phyloP scores from a whole-genome alignment of 2,329 filamentous ascomycete genomes.

The Phaeophleospora eucalypticola region DNA sequence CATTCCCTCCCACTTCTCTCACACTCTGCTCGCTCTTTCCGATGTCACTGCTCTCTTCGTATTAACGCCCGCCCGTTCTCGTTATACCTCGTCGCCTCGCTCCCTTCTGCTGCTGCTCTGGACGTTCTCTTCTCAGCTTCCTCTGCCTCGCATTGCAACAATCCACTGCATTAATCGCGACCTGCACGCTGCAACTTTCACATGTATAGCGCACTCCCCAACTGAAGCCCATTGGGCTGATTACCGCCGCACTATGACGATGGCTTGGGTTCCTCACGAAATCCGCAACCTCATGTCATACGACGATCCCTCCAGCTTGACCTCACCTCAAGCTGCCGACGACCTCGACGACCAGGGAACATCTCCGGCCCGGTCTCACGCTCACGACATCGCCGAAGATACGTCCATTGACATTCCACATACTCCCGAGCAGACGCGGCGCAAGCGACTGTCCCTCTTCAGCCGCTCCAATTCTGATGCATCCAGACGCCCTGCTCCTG shows the following conservation, averaged over 20 bases:
- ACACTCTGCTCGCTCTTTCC: neutral
- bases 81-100: neutral
- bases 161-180: neutral
- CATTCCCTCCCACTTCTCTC: slow-evolving; percentile 2
- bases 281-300: neutral
- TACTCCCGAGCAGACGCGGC: slow-evolving; percentile 18
- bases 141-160: neutral
- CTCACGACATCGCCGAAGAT: slow-evolving; percentile 8
- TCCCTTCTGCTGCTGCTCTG: neutral
- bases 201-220: neutral
- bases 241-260: slow-evolving; percentile 1
- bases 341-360: slow-evolving; percentile 1
- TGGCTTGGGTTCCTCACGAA: slow-evolving; percentile 1
- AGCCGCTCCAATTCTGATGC: slow-evolving; percentile 22
- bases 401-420: slow-evolving; percentile 9
- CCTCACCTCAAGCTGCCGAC: neutral
- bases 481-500: slow-evolving; percentile 11
- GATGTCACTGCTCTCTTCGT: neutral
- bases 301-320: slow-evolving; percentile 1
- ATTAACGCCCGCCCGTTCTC: neutral
- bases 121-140: neutral
- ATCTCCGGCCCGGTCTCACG: slow-evolving; percentile 10
- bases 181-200: neutral
- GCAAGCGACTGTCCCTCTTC: slow-evolving; percentile 27
- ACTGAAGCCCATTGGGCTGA: neutral